Evolutionary conservation across 805 yeast genomes (phyloP).

Genomic region (Hanseniaspora jakobsenii): DNA sequence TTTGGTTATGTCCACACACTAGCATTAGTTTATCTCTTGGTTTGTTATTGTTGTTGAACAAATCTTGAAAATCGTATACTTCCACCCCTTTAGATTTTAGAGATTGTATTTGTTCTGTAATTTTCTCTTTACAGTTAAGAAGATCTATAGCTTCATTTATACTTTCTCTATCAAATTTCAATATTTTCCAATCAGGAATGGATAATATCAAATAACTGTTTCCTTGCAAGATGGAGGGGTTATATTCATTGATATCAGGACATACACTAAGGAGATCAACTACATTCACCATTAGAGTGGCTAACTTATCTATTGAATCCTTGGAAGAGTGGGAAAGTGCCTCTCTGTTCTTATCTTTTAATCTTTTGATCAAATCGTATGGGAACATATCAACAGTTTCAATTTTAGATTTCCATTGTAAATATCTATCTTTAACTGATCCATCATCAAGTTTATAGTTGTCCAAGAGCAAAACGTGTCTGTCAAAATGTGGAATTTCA

Average conservation of each 20-base stretch:
- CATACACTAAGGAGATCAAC: neutral
- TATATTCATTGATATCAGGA: no score
- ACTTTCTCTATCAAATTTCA: neutral
- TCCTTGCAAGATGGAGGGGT: no score
- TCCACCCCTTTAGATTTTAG: no score
- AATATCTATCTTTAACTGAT: constrained; percentile 11
- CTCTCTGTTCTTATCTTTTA: constrained; percentile 18
- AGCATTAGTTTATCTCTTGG: constrained; percentile 18
- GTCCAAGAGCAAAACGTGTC: constrained; percentile 23
- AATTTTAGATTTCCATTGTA: constrained; percentile 22
- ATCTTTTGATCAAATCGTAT: constrained; percentile 18
- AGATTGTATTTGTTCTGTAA: no score
- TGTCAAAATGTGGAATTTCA: constrained; percentile 20
- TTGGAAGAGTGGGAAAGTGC: no score
- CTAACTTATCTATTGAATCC: constrained; percentile 19
- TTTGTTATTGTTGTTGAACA: neutral
- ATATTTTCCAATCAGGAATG: constrained; percentile 18
- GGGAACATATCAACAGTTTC: constrained; percentile 21
- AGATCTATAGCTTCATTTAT: constrained; percentile 19
- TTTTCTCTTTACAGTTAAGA: neutral
- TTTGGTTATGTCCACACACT: constrained; percentile 24
- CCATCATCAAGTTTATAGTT: neutral
- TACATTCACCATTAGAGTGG: neutral
- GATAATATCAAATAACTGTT: constrained; percentile 21
- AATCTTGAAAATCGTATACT: neutral